Conservation (phyloP, 75 land plant genomes). For the Sequoiadendron giganteum region DNA sequence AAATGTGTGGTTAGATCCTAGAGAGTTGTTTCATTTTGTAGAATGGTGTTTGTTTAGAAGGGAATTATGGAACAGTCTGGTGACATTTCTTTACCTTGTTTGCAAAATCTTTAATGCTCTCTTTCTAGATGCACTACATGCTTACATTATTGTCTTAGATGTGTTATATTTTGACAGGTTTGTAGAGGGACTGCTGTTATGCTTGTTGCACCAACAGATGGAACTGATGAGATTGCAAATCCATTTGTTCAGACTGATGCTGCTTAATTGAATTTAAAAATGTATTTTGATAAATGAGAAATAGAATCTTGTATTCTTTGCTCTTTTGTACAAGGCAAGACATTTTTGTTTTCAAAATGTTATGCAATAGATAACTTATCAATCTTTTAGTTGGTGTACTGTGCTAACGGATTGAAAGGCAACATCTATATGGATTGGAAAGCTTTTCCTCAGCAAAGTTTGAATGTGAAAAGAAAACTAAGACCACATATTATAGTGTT, state of each 20-base stretch:
- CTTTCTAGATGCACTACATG: neutral
- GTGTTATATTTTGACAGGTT: slow-evolving; percentile 46
- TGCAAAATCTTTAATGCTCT: neutral
- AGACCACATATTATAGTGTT: neutral
- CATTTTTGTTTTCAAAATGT: neutral
- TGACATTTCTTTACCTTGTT: neutral
- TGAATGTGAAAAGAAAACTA: neutral
- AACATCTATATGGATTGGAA: neutral
- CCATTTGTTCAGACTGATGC: slow-evolving; percentile 88
- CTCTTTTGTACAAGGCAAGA: neutral
- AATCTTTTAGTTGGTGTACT: neutral
- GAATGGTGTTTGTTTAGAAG: neutral
- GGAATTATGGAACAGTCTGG: neutral
- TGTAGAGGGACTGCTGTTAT: slow-evolving; percentile 98
- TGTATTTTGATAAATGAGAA: neutral
- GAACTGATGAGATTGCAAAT: slow-evolving; percentile 98
- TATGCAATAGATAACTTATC: neutral
- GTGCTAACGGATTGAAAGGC: neutral
- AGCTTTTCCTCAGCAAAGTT: neutral
- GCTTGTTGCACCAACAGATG: slow-evolving; percentile 99
- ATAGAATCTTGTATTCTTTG: neutral
- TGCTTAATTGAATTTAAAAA: slow-evolving; percentile 25
- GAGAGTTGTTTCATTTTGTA: neutral
- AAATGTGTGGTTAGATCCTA: neutral
- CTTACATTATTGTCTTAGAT: neutral